phyloP scores from a whole-genome alignment of 495 filamentous ascomycete genomes.

The Cercophora scortea region DNA sequence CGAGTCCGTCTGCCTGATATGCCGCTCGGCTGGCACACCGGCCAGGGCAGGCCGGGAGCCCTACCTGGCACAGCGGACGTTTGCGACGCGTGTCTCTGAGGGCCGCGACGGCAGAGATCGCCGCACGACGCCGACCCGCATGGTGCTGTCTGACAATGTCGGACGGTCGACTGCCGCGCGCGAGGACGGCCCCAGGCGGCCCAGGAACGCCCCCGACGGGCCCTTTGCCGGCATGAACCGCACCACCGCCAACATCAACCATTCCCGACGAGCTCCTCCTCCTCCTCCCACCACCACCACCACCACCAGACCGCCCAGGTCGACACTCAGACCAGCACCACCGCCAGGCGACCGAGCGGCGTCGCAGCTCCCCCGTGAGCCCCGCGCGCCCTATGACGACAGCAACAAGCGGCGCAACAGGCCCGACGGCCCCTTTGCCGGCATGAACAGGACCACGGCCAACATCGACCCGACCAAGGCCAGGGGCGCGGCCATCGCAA shows the following conservation, averaged over 20 bases:
- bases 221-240: conserved; percentile 78
- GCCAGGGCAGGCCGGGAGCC: too few species aligned
- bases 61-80: conserved; percentile 22
- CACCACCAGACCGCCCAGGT: too few species aligned
- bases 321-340: too few species aligned
- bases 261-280: too few species aligned
- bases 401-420: conserved; percentile 3
- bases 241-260: conserved; percentile 51
- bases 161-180: not conserved
- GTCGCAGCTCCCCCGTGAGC: too few species aligned
- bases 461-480: conserved; percentile 31
- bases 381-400: too few species aligned
- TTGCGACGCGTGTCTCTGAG: conserved; percentile 12
- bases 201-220: conserved; percentile 36
- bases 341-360: too few species aligned
- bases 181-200: conserved; percentile 21
- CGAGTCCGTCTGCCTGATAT: conserved; percentile 26
- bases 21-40: conserved; percentile 15
- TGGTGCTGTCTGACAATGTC: conserved; percentile 6
- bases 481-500: too few species aligned
- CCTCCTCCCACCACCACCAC: too few species aligned
- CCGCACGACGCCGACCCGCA: conserved; percentile 35
- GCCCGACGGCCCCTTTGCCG: conserved; percentile 52
- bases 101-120: conserved; percentile 15
- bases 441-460: conserved; percentile 69